These are phyloP conservation scores for Gnetum montanum DNA, from an alignment of 75 land plant species.

Conservation along the genomic window DNA sequence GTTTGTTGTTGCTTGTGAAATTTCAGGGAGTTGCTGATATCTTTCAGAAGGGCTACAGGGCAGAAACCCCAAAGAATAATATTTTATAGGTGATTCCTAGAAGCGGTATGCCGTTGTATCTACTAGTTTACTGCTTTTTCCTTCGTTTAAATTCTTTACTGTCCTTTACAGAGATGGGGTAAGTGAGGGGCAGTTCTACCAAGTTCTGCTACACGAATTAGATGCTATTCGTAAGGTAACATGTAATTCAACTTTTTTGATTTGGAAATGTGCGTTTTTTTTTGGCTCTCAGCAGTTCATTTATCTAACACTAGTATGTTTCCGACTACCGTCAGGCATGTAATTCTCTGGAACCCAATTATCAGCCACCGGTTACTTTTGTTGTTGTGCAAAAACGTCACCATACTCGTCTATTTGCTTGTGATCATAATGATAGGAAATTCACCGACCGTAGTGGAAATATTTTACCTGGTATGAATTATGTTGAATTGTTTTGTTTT, in stretches of 20 bases:
- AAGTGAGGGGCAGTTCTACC: slow-evolving; percentile 94
- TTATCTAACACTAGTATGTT: no score
- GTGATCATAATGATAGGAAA: slow-evolving; percentile 61
- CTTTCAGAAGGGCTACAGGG: slow-evolving; percentile 70
- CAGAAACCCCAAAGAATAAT: slow-evolving; percentile 79
- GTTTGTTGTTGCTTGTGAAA: neutral
- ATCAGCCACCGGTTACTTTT: slow-evolving; percentile 97
- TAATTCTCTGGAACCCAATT: slow-evolving; percentile 90
- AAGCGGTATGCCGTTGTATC: no score
- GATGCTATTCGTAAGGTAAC: slow-evolving; percentile 87
- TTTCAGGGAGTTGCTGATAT: slow-evolving; percentile 69
- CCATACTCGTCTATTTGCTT: slow-evolving; percentile 92
- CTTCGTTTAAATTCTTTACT: no score
- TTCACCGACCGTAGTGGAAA: slow-evolving; percentile 86
- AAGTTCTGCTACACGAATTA: slow-evolving; percentile 78
- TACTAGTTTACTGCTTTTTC: no score
- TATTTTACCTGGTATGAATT: slow-evolving; percentile 67
- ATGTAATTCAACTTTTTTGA: no score
- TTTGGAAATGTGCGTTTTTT: no score
- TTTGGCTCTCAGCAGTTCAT: no score
- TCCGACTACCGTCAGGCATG: slow-evolving; percentile 49
- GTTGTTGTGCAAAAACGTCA: slow-evolving; percentile 98
- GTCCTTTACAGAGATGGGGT: slow-evolving; percentile 80
- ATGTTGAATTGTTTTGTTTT: no score
- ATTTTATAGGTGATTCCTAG: slow-evolving; percentile 71